phyloP scores from a whole-genome alignment of 306 rosid species.

The Purshia tridentata region DNA sequence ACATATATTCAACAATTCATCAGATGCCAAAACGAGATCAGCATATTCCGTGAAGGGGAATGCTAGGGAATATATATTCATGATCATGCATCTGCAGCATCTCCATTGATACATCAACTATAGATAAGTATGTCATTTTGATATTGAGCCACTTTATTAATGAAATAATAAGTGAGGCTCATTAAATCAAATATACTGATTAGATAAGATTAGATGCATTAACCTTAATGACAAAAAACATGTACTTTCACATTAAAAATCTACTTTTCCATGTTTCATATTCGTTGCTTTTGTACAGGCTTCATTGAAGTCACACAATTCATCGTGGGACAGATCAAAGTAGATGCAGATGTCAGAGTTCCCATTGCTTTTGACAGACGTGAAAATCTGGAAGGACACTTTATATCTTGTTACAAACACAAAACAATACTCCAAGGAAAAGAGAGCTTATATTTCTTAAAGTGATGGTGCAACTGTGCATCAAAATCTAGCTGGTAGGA shows the following conservation, averaged over 20 bases:
- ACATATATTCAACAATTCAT: too few species aligned
- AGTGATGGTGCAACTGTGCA: not conserved
- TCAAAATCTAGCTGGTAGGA: not conserved
- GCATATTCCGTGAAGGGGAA: too few species aligned
- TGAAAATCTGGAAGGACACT: not conserved
- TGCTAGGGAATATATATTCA: not conserved
- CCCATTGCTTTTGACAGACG: slow-evolving; percentile 13
- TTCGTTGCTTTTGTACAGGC: slow-evolving; percentile 31
- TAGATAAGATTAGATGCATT: not conserved
- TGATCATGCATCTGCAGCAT: not conserved
- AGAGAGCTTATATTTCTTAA: not conserved
- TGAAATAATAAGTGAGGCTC: not conserved
- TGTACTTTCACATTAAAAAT: slow-evolving; percentile 27
- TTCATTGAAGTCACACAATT: slow-evolving; percentile 17
- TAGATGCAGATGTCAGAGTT: slow-evolving; percentile 4
- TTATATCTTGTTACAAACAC: not conserved
- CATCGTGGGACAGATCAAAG: slow-evolving; percentile 22
- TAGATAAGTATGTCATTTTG: not conserved
- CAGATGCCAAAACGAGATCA: too few species aligned
- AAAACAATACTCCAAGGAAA: not conserved
- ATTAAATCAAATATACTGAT: not conserved
- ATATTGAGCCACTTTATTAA: not conserved
- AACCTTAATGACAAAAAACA: not conserved
- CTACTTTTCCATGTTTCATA: slow-evolving; percentile 34
- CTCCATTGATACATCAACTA: too few species aligned